These are phyloP conservation scores for Pythium dissimile DNA, from an alignment of 352 stramenopile species.

Conservation along the genomic window DNA sequence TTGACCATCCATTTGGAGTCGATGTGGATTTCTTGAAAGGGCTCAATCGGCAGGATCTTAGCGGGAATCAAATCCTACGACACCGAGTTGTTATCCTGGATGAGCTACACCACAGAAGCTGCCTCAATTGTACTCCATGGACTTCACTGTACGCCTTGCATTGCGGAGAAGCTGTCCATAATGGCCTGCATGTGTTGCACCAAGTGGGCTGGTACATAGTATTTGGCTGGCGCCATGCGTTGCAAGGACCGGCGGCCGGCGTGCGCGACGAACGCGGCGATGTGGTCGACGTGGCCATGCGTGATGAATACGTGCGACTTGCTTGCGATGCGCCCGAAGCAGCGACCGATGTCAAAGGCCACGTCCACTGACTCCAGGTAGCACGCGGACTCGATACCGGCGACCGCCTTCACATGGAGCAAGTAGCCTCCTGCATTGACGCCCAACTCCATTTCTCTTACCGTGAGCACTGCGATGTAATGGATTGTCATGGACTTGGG, in stretches of 20 bases:
- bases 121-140: too few species aligned
- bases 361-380: constrained; percentile 74
- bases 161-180: constrained; percentile 44
- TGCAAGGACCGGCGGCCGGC: constrained; percentile 54
- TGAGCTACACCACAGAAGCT: too few species aligned
- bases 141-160: constrained; percentile 45
- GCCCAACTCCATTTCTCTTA: background rate
- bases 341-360: constrained; percentile 72
- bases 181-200: constrained; percentile 45
- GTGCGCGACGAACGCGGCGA: constrained; percentile 57
- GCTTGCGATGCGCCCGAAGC: constrained; percentile 36
- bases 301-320: constrained; percentile 86
- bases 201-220: constrained; percentile 65
- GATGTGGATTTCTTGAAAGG: constrained; percentile 54
- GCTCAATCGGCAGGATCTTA: constrained; percentile 42
- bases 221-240: constrained; percentile 51
- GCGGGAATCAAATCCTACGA: constrained; percentile 38
- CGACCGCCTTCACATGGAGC: constrained; percentile 59
- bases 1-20: constrained; percentile 56
- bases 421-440: constrained; percentile 36
- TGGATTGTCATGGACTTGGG: too few species aligned
- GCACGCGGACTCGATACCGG: constrained; percentile 71
- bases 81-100: background rate
- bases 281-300: constrained; percentile 84
- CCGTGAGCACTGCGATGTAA: too few species aligned